Evolutionary conservation across 1,284 basidiomycete species (phyloP), one percentile per base, ranked within the genome.

Genomic region (Anthracocystis panici-leucophaei): DNA sequence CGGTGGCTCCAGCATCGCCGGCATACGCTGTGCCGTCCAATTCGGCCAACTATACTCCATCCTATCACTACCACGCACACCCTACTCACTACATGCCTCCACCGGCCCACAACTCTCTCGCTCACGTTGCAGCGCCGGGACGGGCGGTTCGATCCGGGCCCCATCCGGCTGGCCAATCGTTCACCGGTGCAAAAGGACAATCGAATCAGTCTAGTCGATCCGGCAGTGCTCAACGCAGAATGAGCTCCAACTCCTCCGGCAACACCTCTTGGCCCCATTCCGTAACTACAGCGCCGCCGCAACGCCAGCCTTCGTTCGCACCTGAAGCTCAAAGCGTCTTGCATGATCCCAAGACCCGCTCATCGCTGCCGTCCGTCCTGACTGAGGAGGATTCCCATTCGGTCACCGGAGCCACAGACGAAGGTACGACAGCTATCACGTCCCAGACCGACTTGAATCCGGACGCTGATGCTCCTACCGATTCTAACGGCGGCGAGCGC

Each of bases 241-340:
- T 54, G 5, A 65, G 58, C 51, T 71, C 68, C 58, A 65, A 62
- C 42, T 61, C 68, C 5, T 62, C 68, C 21, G 62, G 62, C 42
- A 56, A 61, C 18, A 50, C 33, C 5, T 49, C 62, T 20, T 70
- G 62, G 31, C 62, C 67, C 1, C 62, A 54, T 18, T 57, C 57
- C 12, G 59, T 31, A 7, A 16, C 53, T 20, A 49, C 62, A 10
- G n/a, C 57, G 5, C 20, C 57, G 46, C 58, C 68, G 4, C 58
- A 51, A 25, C 68, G 68, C 7, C 63, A 55, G n/a, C 9, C 62
- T 6, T 45, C 48, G 9, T 27, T 33, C 9, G 10, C 53, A 14
- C 35, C 25, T 18, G 67, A 59, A 3, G n/a, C 49, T 12, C 40
- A 35, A 18, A 23, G 25, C 14, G 48, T 23, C n/a, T 21, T 31